Percentiles rank a stretch among this genome's conserved stretches.
These are phyloP conservation scores for Sporobolomyces phaffii DNA, from an alignment of 768 basidiomycete species.

Conservation along the genomic window DNA sequence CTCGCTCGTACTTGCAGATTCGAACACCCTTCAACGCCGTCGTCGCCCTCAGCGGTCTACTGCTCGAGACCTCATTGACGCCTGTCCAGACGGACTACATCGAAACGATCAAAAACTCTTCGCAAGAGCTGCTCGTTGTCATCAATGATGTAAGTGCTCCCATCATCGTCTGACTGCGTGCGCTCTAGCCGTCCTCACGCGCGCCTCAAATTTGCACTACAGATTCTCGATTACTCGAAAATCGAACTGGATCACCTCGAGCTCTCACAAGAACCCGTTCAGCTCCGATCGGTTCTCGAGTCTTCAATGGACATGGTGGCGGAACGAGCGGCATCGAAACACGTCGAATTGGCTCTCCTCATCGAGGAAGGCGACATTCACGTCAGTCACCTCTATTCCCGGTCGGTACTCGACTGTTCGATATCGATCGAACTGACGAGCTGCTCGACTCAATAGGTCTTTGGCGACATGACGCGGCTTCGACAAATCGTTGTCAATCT, in stretches of 20 bases:
- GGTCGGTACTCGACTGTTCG: neutral
- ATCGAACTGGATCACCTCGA: conserved; percentile 37
- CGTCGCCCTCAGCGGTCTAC: conserved; percentile 22
- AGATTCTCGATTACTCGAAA: conserved; percentile 37
- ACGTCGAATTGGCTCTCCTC: conserved; percentile 28
- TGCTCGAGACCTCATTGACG: conserved; percentile 33
- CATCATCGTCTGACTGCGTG: neutral
- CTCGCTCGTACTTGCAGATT: neutral
- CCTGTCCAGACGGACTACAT: conserved; percentile 37
- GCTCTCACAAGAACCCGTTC: conserved; percentile 8
- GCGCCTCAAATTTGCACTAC: too few species aligned
- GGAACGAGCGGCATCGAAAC: conserved; percentile 34
- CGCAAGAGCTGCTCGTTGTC: conserved; percentile 34
- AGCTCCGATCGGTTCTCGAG: conserved; percentile 27
- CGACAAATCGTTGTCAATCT: conserved; percentile 36
- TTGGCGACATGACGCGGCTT: conserved; percentile 26
- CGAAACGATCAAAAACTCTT: conserved; percentile 37
- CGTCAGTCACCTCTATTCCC: neutral
- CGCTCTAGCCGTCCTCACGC: too few species aligned
- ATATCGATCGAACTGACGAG: too few species aligned
- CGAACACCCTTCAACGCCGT: conserved; percentile 39
- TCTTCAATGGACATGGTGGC: conserved; percentile 35
- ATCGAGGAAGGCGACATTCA: conserved; percentile 35
- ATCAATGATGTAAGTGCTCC: conserved; percentile 16
- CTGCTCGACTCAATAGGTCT: neutral